Percentiles rank a stretch among this genome's conserved stretches.
These are phyloP conservation scores for Pythium folliculosum DNA, from an alignment of 352 stramenopile species.

Conservation along the genomic window DNA sequence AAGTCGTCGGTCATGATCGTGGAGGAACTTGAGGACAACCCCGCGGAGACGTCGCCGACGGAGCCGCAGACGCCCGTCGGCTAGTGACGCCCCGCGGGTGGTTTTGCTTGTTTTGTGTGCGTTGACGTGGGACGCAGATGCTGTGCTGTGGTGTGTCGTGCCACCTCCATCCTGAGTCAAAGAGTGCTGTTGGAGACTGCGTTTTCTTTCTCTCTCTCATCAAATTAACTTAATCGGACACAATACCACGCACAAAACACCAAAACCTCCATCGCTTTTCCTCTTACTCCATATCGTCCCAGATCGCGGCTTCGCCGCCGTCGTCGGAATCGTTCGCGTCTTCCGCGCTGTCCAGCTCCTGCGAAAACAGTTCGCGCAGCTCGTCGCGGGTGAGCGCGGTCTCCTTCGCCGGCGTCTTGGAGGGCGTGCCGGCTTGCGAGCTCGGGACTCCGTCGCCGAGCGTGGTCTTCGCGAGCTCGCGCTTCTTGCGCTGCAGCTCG, in stretches of 20 bases:
- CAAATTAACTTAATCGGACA: constrained; percentile 27
- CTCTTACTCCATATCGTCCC: constrained; percentile 29
- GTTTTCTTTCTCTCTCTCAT: constrained; percentile 1
- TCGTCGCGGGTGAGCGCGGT: constrained; percentile 46
- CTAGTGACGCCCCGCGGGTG: not conserved
- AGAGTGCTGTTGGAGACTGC: not conserved
- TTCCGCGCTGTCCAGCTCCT: constrained; percentile 19
- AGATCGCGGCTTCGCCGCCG: constrained; percentile 23
- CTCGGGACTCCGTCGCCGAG: constrained; percentile 46
- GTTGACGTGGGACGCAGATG: not conserved
- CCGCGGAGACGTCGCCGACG: not conserved
- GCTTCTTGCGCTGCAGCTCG: constrained; percentile 88
- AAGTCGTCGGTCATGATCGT: constrained; percentile 28
- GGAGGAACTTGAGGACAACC: constrained; percentile 21
- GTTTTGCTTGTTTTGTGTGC: not conserved
- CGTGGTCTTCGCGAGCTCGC: constrained; percentile 69
- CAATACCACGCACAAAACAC: not conserved
- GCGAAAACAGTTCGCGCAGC: constrained; percentile 50
- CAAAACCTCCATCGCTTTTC: not conserved
- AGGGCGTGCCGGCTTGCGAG: constrained; percentile 20
- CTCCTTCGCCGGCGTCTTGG: constrained; percentile 27
- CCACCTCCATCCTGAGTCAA: not conserved
- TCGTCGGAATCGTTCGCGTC: constrained; percentile 8
- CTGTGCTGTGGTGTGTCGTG: not conserved
- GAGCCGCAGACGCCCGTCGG: not conserved